Percentiles rank a stretch among this genome's conserved stretches.
Evolutionary conservation across 176 grass and related monocot species (phyloP).

Genomic region (Canna indica): DNA sequence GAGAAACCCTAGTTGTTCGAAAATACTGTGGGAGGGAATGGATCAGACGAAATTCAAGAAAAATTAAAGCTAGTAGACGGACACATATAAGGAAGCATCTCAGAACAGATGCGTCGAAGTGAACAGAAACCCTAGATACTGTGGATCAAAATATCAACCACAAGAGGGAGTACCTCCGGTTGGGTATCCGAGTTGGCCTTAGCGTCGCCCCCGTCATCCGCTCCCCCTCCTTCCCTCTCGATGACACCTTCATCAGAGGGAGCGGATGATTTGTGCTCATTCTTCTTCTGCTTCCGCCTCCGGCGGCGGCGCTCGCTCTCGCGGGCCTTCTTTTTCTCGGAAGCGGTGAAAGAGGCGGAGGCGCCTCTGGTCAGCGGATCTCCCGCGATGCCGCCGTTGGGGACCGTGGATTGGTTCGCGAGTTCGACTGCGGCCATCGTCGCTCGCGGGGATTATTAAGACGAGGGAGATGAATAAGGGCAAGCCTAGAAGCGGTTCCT

Average conservation of each 20-base stretch:
- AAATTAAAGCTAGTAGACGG: not conserved
- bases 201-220: not conserved
- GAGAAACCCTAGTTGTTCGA: not conserved
- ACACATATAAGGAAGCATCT: not conserved
- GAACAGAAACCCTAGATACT: not conserved
- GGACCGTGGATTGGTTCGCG: not conserved
- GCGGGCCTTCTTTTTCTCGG: constrained; percentile 35
- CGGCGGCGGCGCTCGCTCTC: constrained; percentile 47
- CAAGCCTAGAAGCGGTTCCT: not conserved
- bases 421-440: constrained; percentile 5
- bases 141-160: not conserved
- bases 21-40: not conserved
- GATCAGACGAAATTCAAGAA: not conserved
- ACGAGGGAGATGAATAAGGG: not conserved
- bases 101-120: not conserved
- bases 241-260: not conserved
- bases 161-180: constrained; percentile 6
- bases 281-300: constrained; percentile 62
- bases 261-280: constrained; percentile 7
- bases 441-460: not conserved
- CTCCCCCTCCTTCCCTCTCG: not conserved
- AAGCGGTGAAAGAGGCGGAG: not conserved
- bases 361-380: not conserved
- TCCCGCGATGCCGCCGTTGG: constrained; percentile 12
- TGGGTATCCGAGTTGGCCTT: constrained; percentile 23